These are phyloP conservation scores for Geotrichum histeridarum DNA, from an alignment of 1,139 yeast species.

Conservation along the genomic window DNA sequence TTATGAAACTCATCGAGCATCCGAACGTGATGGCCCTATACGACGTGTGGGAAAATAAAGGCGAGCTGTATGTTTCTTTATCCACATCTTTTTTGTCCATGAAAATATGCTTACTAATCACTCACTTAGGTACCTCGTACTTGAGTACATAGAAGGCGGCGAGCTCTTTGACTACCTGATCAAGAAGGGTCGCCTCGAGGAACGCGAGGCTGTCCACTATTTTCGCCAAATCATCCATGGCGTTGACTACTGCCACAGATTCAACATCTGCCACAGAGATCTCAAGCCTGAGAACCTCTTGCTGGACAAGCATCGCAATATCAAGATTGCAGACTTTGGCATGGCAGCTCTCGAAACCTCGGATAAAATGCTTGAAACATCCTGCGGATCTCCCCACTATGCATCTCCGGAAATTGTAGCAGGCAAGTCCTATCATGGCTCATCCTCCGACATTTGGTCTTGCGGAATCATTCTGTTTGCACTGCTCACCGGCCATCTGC, in stretches of 20 bases:
- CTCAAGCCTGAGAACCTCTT: slow-evolving; percentile 90
- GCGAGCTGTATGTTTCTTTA: slow-evolving; percentile 51
- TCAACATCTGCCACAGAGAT: slow-evolving; percentile 89
- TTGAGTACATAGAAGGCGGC: slow-evolving; percentile 97
- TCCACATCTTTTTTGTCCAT: not conserved
- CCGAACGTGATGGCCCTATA: slow-evolving; percentile 92
- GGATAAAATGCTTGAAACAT: slow-evolving; percentile 80
- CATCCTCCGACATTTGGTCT: slow-evolving; percentile 97
- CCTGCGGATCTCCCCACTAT: slow-evolving; percentile 97
- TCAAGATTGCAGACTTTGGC: slow-evolving; percentile 97
- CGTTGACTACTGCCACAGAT: slow-evolving; percentile 86
- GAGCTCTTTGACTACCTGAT: slow-evolving; percentile 89
- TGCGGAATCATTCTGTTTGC: slow-evolving; percentile 96
- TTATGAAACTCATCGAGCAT: slow-evolving; percentile 84
- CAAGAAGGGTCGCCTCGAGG: slow-evolving; percentile 82
- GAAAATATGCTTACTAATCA: not conserved
- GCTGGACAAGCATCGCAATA: slow-evolving; percentile 78
- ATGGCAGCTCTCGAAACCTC: slow-evolving; percentile 96
- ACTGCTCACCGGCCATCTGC: slow-evolving; percentile 85
- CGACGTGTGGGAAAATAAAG: slow-evolving; percentile 97
- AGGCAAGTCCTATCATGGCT: slow-evolving; percentile 91
- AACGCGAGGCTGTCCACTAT: slow-evolving; percentile 81
- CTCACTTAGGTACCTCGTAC: slow-evolving; percentile 55
- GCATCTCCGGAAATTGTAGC: slow-evolving; percentile 98
- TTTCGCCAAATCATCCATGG: slow-evolving; percentile 91